Base-by-base conservation (phyloP, 1,139 yeast species). In the Geotrichum cucujoidarum region DNA sequence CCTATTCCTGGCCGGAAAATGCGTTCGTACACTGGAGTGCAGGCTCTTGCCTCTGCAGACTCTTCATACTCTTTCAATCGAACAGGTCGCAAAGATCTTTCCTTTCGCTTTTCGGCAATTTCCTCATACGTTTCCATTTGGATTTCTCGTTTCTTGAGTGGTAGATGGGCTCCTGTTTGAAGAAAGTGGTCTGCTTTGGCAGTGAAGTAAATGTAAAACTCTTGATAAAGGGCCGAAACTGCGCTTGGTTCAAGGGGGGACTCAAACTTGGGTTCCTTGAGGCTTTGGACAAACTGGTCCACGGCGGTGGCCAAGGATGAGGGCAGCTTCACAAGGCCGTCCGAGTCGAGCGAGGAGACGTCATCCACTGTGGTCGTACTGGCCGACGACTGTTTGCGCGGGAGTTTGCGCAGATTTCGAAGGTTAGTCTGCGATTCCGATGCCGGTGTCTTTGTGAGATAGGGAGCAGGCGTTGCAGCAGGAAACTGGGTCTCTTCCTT, bases 231-330 rank as follows among this genome's bases (percentile, higher is more conserved):
- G 21, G 68, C 66, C 0, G 81, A 69, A 32, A 80, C 66, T 53
- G 79, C 81, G 38, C 70, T 67, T 13, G 77, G 73, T 2, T 74
- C 71, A 48, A 80, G 61, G 0, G 85, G 84, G 41, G 71, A 70
- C 29, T 70, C 64, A 55, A 78, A 79, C 53, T 73, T 72, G 2
- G 85, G 85, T 53, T 75, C 78, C 55, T 74, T 76, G 33, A 80
- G 63, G 45, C 75, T 78, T 40, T 64, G 64, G 18, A 77, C 62
- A 56, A 80, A 80, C 11, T 58, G 51, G 35, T 74, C 76, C 25
- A 76, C 73, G 5, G 43, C 44, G 18, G 49, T 52, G 33, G 51
- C 49, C 33, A 61, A 46, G 25, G 47, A 45, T 0, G 55, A 47
- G 0, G 79, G 78, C 16, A 74, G 41, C 8, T 33, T 27, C 18